Evolutionary conservation across 2,329 filamentous ascomycete species (phyloP), one percentile per base, ranked within the genome.

Genomic region (Aspergillus sergii): DNA sequence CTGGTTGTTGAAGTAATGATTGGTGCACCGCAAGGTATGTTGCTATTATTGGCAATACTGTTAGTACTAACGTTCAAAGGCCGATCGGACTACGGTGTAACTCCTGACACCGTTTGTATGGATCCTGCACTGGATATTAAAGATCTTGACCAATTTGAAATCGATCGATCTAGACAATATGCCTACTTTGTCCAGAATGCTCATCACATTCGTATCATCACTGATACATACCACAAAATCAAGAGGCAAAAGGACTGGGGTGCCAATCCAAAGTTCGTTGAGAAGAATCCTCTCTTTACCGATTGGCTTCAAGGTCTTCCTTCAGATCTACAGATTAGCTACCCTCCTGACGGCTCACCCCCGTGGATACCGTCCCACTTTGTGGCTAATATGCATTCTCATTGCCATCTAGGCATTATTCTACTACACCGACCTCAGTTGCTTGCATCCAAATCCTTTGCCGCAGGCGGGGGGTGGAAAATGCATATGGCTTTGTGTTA

Each of bases 1-100:
- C 91, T 96, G 73, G 83, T 92, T 26, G 90, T 93, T 66, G 94
- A 98, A 78, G 85, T 94, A 48, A 96, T 98, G 91, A 89, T 97
- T 70, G 94, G 94, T 61, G 93, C 91, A 23, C 92, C 94, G 3
- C 94, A 98, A 88, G 94, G 94, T 93, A 81, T 64, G 76, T 67
- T 16, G 30, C n/a, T 51, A 32, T 51, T 8, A 26, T 23, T 28
- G 43, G 5, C 41, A 21, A 30, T 55, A 30, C 55, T 30, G 26
- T 34, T 9, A 16, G 23, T 59, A 54, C 66, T 73, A 61, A 76
- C 65, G 54, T 58, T 64, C 30, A 19, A 57, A 93, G 90, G 92
- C 12, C 91, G 92, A 34, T 89, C 88, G 55, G 93, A 97, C 76
- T 87, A 94, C 62, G 85, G 90, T 1, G 90, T 97, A 9, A 86